Evolutionary conservation across 202 grass and related monocot species (phyloP).

Genomic region (Brachypodium distachyon): DNA sequence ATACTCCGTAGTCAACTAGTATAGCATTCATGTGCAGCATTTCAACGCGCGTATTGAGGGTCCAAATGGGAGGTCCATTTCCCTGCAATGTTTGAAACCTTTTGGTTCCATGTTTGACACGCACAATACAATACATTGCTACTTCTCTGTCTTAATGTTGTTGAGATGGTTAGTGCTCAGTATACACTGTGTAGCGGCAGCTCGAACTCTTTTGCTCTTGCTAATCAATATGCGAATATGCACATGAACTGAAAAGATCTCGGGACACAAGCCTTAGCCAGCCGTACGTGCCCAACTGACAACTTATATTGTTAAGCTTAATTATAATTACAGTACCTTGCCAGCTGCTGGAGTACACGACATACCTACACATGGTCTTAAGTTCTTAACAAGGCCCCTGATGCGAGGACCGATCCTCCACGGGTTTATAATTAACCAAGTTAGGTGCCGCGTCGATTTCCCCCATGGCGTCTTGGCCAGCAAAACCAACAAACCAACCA

Average conservation of each 20-base stretch:
- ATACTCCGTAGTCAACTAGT: no score
- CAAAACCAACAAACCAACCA: constrained; percentile 6
- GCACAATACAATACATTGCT: background rate
- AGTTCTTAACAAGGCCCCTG: no score
- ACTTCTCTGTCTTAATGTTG: background rate
- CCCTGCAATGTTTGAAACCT: background rate
- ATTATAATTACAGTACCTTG: no score
- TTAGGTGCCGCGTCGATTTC: constrained; percentile 27
- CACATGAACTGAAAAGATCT: no score
- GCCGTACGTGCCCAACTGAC: no score
- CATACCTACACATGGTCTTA: no score
- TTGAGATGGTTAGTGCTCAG: background rate
- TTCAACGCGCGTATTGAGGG: background rate
- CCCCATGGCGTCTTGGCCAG: background rate
- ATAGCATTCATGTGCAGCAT: background rate
- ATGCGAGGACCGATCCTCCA: no score
- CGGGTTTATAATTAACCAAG: no score
- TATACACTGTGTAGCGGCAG: background rate
- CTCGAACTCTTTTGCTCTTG: background rate
- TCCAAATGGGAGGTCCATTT: background rate
- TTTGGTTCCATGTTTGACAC: background rate
- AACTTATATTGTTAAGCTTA: no score
- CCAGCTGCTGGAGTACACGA: no score
- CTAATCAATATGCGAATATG: no score
- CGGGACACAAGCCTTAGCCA: no score